Evolutionary conservation across 768 basidiomycete species (phyloP).

Genomic region (Tricholoma sp.): DNA sequence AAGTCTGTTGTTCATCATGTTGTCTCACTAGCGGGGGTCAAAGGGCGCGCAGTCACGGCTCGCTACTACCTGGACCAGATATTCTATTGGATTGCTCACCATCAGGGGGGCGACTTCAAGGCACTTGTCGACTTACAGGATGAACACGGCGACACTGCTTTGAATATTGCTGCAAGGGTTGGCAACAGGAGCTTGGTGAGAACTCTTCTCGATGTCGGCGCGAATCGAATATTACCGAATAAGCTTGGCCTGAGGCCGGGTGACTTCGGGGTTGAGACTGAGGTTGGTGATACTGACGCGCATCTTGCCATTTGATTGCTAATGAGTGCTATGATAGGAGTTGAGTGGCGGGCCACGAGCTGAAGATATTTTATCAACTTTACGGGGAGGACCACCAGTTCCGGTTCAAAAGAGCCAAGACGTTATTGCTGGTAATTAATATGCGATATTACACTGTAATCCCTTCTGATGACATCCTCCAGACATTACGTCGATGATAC

Average conservation of each 20-base stretch:
- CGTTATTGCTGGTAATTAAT: constrained; percentile 62
- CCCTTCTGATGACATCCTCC: constrained; percentile 6
- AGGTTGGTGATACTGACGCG: constrained; percentile 45
- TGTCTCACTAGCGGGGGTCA: constrained; percentile 85
- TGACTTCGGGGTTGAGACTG: constrained; percentile 92
- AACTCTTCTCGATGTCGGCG: constrained; percentile 86
- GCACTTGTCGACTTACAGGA: constrained; percentile 89
- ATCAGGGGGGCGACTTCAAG: constrained; percentile 71
- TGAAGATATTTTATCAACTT: constrained; percentile 74
- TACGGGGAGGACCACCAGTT: constrained; percentile 67
- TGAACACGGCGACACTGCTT: constrained; percentile 90
- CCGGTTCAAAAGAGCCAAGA: constrained; percentile 88
- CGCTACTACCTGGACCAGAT: constrained; percentile 90
- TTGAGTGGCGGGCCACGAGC: constrained; percentile 62
- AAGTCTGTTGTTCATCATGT: constrained; percentile 91
- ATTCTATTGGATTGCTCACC: constrained; percentile 77
- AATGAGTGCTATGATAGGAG: constrained; percentile 41
- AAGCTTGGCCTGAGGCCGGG: constrained; percentile 90
- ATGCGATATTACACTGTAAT: not conserved
- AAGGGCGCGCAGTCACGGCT: constrained; percentile 78
- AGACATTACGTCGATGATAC: constrained; percentile 84
- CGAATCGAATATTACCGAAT: constrained; percentile 83
- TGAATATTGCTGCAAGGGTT: constrained; percentile 93
- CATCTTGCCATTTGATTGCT: not conserved
- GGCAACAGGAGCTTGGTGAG: constrained; percentile 86